phyloP scores from a whole-genome alignment of 1,284 basidiomycete genomes.

The Sphagnurus paluster region DNA sequence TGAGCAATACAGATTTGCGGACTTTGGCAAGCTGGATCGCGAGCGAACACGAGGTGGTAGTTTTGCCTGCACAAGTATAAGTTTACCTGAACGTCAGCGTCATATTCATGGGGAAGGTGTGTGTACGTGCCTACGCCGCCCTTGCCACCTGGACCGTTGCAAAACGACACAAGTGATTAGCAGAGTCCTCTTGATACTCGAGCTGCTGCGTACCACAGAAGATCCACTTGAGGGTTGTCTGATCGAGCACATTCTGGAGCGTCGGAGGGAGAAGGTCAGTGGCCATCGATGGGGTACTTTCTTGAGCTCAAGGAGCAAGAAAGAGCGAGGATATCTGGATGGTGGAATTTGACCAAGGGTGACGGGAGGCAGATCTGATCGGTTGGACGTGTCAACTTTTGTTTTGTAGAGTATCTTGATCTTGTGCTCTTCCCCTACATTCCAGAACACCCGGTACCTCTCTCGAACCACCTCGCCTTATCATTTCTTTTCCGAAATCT shows the following conservation, averaged over 20 bases:
- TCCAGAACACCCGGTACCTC: constrained; percentile 18
- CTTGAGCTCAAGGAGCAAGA: background rate
- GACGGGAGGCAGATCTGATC: no score
- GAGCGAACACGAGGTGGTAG: constrained; percentile 92
- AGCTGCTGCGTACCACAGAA: constrained; percentile 77
- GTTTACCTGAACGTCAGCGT: background rate
- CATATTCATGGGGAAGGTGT: background rate
- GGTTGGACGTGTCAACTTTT: constrained; percentile 7
- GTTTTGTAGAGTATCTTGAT: constrained; percentile 12
- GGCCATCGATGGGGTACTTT: constrained; percentile 41
- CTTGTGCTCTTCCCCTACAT: constrained; percentile 17
- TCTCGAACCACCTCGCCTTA: background rate
- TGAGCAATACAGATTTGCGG: constrained; percentile 90
- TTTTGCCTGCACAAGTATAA: constrained; percentile 62
- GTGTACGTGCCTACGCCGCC: constrained; percentile 84
- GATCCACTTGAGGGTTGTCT: constrained; percentile 91
- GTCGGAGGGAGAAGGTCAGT: constrained; percentile 71
- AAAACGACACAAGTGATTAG: no score
- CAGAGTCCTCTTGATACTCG: constrained; percentile 96
- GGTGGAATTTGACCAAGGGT: constrained; percentile 1
- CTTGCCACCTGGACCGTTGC: constrained; percentile 78
- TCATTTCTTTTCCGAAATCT: constrained; percentile 3
- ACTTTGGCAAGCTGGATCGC: constrained; percentile 90
- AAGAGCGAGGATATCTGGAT: background rate
- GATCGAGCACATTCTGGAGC: constrained; percentile 88